Evolutionary conservation across 495 filamentous ascomycete genomes (phyloP), one percentile per base, ranked within the genome.

Genomic region (Trichoderma reesei): DNA sequence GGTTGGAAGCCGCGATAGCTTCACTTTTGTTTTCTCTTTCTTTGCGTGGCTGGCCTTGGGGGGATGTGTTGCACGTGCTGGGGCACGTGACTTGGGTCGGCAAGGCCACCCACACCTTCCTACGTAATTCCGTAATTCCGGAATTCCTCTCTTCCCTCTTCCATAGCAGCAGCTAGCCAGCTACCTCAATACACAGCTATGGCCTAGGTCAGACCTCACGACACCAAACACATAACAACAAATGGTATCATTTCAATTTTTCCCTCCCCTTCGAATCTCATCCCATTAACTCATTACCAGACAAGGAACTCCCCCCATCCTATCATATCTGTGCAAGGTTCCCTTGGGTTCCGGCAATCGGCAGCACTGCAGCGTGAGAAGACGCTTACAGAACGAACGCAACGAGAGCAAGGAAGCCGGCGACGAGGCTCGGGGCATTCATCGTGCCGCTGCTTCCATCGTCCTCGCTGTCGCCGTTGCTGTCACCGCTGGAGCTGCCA

Each of bases 171-270:
- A n/a, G n/a, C n/a, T n/a, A n/a, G n/a, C n/a, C n/a, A n/a, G n/a
- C n/a, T n/a, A n/a, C n/a, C n/a, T n/a, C n/a, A n/a, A n/a, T n/a
- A n/a, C n/a, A n/a, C n/a, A n/a, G n/a, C n/a, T n/a, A n/a, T n/a
- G n/a, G n/a, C n/a, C n/a, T n/a, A n/a, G n/a, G n/a, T n/a, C n/a
- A n/a, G n/a, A n/a, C n/a, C n/a, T n/a, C n/a, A n/a, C n/a, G n/a
- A n/a, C n/a, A n/a, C n/a, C 48, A 31, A 56, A 13, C 16, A 7
- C 13, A 34, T 3, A 39, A 39, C 5, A 34, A 36, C 4, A 31
- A 56, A 51, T 33, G 51, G 51, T 56, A 56, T 56, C 51, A 56
- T 34, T 56, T 34, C 51, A 56, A 56, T 18, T 34, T 54, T 11
- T 34, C 51, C 10, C 7, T 8, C 16, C 7, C 51, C 51, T 3